phyloP scores from a whole-genome alignment of 495 filamentous ascomycete species.

The Podospora bellae-mahoneyi region DNA sequence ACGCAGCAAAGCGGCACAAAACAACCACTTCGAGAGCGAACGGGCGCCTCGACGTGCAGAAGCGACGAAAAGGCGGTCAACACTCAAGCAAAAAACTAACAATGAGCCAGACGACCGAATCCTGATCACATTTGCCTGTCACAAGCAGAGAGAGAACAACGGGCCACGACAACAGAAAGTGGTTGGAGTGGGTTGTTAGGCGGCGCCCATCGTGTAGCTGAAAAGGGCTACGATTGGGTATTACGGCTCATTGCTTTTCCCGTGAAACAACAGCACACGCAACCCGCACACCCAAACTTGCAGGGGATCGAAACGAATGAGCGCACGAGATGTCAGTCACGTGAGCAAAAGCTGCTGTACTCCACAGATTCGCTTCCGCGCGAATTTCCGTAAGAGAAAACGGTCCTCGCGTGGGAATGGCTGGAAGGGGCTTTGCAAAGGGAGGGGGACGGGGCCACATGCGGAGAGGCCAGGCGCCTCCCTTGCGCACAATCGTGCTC shows the following conservation, averaged over 20 bases:
- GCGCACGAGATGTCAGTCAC: slow-evolving; percentile 25
- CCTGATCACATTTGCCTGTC: not conserved
- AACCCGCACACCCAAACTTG: not conserved
- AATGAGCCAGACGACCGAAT: not conserved
- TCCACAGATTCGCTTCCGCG: slow-evolving; percentile 28
- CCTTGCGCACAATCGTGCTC: not conserved
- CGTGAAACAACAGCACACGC: not conserved
- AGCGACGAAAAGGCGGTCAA: slow-evolving; percentile 20
- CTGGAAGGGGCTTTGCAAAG: not conserved
- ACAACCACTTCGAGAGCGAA: not conserved
- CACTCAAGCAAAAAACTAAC: not conserved
- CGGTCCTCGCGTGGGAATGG: not conserved
- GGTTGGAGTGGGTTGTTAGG: not conserved
- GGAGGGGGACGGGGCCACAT: slow-evolving; percentile 2
- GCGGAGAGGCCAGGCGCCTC: not conserved
- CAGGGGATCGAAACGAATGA: slow-evolving; percentile 23
- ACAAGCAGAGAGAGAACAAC: not conserved
- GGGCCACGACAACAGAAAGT: not conserved
- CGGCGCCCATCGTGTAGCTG: not conserved
- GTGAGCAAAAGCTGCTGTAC: slow-evolving; percentile 26
- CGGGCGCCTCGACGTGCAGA: slow-evolving; percentile 3
- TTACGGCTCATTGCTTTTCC: not conserved
- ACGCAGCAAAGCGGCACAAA: slow-evolving; percentile 17
- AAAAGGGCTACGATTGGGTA: not conserved
- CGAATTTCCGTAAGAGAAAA: slow-evolving; percentile 21